Evolutionary conservation across 768 basidiomycete species (phyloP).

Genomic region (Termitomyces sp.): DNA sequence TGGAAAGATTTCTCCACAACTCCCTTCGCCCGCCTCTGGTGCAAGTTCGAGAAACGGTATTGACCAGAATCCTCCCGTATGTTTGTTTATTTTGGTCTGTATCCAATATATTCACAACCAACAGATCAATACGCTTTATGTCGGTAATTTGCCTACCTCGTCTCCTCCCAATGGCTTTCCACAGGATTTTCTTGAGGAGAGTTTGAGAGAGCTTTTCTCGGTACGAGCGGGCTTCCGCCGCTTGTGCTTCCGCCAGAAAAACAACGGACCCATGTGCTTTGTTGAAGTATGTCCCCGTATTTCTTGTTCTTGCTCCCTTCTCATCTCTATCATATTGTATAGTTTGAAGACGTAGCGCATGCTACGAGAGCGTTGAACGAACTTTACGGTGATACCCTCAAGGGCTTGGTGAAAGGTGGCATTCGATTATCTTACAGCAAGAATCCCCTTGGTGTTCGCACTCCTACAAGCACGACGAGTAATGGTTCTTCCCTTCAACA

Average conservation of each 20-base stretch:
- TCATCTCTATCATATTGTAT: slow-evolving; percentile 9
- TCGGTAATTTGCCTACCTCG: slow-evolving; percentile 92
- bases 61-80: slow-evolving; percentile 92
- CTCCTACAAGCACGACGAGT: slow-evolving; percentile 56
- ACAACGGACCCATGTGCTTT: slow-evolving; percentile 98
- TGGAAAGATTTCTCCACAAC: slow-evolving; percentile 63
- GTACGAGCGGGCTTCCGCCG: slow-evolving; percentile 82
- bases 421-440: slow-evolving; percentile 97
- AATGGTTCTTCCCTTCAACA: slow-evolving; percentile 37
- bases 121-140: slow-evolving; percentile 96
- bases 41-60: slow-evolving; percentile 46
- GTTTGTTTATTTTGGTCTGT: slow-evolving; percentile 16
- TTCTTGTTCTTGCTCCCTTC: neutral
- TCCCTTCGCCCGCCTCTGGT: slow-evolving; percentile 73
- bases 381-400: slow-evolving; percentile 86
- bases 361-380: slow-evolving; percentile 88
- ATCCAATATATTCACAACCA: slow-evolving; percentile 7
- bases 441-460: slow-evolving; percentile 93
- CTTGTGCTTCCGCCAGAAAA: slow-evolving; percentile 93
- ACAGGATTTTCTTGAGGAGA: slow-evolving; percentile 81
- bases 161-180: slow-evolving; percentile 68
- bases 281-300: slow-evolving; percentile 65
- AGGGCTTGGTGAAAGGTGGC: slow-evolving; percentile 92
- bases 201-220: slow-evolving; percentile 76
- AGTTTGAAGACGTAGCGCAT: slow-evolving; percentile 88